Base-by-base conservation (phyloP, 345 rosid species). In the Eucalyptus fibrosa region DNA sequence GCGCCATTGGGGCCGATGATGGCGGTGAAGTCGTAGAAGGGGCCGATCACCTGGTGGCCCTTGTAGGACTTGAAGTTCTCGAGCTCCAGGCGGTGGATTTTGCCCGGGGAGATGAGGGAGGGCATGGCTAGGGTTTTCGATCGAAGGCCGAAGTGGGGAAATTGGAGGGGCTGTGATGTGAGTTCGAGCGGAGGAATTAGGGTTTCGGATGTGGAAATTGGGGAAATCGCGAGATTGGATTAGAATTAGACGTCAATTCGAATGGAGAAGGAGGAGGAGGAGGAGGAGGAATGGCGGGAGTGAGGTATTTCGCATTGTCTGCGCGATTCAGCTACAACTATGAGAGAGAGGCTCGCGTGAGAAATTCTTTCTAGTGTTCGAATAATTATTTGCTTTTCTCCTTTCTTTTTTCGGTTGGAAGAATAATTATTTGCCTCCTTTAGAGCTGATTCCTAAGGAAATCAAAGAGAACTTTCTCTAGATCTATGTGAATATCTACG, bases 51-150 rank as follows among this genome's bases (percentile, higher is more conserved):
- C 87, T 98, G 99, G 77, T 88, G 90, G 34, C 99, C 99, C 90
- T 96, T 97, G 95, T 97, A 98, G 83, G 99, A 98, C 92, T 98
- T 98, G 98, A 98, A 98, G 88, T 98, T 98, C 92, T 98, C 99
- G 90, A 97, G 93, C 92, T 98, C 99, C 45, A 98, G 91, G 77
- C 92, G 95, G 55, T 91, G 93, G 86, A 98, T 98, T 93, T 94
- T 96, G 72, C 99, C 99, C 62, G 96, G 94, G 45, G 95, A 89
- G 87, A 88, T 77, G 62, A 94, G 91, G 53, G 98, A 90, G 56
- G 99, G 98, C 99, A 98, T 97, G 91, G 65, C 86, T 89, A 91
- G 89, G 89, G 92, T 49, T 88, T 88, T 60, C 60, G 51, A 40
- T 77, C 47, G 83, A 11, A 11, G 45, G 42, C 24, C 30, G 23